These are phyloP conservation scores for Russula sp. DNA, from an alignment of 768 basidiomycete genomes.

Conservation along the genomic window DNA sequence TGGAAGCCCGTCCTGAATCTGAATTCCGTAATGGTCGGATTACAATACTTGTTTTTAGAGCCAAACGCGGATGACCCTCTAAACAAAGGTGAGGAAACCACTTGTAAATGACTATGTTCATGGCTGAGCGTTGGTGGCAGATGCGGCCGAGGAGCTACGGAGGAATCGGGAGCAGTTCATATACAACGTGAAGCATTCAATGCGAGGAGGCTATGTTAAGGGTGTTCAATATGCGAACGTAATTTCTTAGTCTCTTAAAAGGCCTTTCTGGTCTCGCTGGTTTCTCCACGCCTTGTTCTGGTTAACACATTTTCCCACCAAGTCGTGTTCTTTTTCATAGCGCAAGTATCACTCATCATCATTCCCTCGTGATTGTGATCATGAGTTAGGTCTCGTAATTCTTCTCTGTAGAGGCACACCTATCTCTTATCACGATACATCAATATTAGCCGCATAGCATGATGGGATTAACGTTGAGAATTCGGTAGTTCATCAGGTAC, in stretches of 20 bases:
- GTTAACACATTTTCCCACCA: not conserved
- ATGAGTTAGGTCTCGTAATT: conserved; percentile 12
- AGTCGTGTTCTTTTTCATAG: not conserved
- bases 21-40: conserved; percentile 96
- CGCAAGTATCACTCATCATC: conserved; percentile 1
- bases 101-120: not conserved
- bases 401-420: conserved; percentile 24
- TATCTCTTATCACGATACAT: conserved; percentile 19
- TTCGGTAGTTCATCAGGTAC: conserved; percentile 50
- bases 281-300: not conserved
- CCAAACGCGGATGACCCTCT: conserved; percentile 98
- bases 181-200: conserved; percentile 79
- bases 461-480: not conserved
- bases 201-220: conserved; percentile 78
- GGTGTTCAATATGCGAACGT: conserved; percentile 82
- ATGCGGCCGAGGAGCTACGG: conserved; percentile 93
- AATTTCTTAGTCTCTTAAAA: conserved; percentile 40
- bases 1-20: conserved; percentile 99
- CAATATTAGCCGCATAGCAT: conserved; percentile 22
- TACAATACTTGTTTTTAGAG: conserved; percentile 98
- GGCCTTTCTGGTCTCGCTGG: not conserved
- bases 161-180: conserved; percentile 82
- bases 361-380: conserved; percentile 9
- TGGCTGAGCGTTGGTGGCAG: conserved; percentile 44
- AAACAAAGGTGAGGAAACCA: conserved; percentile 82